Conservation (phyloP, 345 rosid genomes). For the Clausena lansium region DNA sequence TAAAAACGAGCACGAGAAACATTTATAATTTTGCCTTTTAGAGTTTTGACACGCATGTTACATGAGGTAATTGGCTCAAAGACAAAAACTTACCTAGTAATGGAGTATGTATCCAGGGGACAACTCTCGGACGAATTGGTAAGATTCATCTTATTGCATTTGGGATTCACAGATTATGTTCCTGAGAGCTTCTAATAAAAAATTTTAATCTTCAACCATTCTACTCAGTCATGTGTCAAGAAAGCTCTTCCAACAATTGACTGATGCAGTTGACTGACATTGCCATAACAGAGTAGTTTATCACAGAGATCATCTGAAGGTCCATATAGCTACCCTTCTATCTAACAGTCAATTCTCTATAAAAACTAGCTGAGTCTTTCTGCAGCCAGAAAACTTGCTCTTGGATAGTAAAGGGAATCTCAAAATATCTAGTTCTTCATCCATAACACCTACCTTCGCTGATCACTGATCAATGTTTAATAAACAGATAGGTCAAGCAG, state of each 20-base stretch:
- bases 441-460: background rate
- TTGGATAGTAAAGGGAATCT: conserved; percentile 67
- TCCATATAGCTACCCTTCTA: background rate
- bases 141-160: conserved; percentile 21
- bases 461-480: conserved; percentile 9
- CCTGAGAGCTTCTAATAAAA: background rate
- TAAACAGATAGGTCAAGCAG: conserved; percentile 63
- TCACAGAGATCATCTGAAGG: conserved; percentile 93
- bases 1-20: too few species aligned
- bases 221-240: conserved; percentile 44
- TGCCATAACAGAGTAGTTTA: conserved; percentile 87
- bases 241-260: conserved; percentile 75
- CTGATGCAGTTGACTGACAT: conserved; percentile 78
- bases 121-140: conserved; percentile 85
- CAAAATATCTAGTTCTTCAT: conserved; percentile 49
- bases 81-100: conserved; percentile 79
- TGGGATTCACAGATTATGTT: background rate
- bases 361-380: conserved; percentile 5
- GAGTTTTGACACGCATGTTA: background rate
- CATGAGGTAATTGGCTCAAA: conserved; percentile 81
- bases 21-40: background rate
- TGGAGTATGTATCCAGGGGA: conserved; percentile 86
- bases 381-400: conserved; percentile 89
- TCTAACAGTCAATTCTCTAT: background rate
- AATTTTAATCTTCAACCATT: background rate